Evolutionary conservation across 202 grass and related monocot genomes (phyloP), one percentile per base, ranked within the genome.

Genomic region (Zizania palustris): DNA sequence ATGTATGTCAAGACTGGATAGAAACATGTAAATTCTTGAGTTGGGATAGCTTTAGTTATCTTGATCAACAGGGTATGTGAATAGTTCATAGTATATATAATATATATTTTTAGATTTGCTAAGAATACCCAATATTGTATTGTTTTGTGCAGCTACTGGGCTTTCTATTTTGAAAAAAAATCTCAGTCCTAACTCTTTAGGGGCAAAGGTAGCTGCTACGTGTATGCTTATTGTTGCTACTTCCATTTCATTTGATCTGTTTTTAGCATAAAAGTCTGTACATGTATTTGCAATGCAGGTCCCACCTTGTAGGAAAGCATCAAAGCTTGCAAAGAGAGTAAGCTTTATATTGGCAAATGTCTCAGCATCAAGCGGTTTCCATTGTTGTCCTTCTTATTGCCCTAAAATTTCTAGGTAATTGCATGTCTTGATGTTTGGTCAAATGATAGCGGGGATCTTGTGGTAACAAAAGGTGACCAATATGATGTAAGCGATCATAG

Each of bases 291-390:
- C 39, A 63, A 74, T 67, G 48, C 76, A 99, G 96, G 81, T 60
- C 75, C 75, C 74, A 67, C 58, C 86, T 87, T 63, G 40, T 84
- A 87, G 87, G 63, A 95, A 89, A 85, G 96, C 96, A 76, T 90
- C 91, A 70, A 90, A 90, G 74, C 89, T 95, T 84, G 96, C 96
- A 50, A 99, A 99, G 83, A 92, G 96, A 88, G 96, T 98, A 92
- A 90, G 76, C 13, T 71, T 45, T n/a, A 1, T 65, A 3, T 60
- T 51, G 41, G 44, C 14, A 16, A 82, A 80, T 71, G 11, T 69
- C 73, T 50, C 56, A 54, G 9, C 0, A 0, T 65, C 67, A 33
- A 36, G 16, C n/a, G 54, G 9, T 68, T 85, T 70, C 34, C 10
- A 56, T 54, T 63, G 2, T 9, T 19, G 78, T 60, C 43, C 45